A percentile compares a stretch with the other conserved stretches of the same genome.
Evolutionary conservation across 192 early-diverging fungal genomes (phyloP).

Genomic region (Backusella parvicylindrica): DNA sequence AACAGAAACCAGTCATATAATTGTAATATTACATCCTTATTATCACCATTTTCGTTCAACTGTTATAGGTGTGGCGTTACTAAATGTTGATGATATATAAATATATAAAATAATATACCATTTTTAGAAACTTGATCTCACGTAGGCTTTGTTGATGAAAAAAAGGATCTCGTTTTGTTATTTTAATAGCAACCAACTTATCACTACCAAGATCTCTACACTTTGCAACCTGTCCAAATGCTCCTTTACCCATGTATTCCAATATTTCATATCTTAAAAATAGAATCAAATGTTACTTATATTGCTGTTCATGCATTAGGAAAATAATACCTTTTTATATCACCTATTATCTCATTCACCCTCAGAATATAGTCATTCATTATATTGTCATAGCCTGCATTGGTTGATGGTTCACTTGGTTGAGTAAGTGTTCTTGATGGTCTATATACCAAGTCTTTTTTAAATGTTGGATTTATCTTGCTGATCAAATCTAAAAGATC

Average conservation of each 20-base stretch:
- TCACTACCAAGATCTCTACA: slow-evolving; percentile 88
- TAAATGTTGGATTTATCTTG: slow-evolving; percentile 73
- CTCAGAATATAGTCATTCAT: slow-evolving; percentile 95
- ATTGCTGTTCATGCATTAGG: neutral
- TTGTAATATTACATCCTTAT: slow-evolving; percentile 81
- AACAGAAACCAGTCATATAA: slow-evolving; percentile 91
- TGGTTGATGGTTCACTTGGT: slow-evolving; percentile 87
- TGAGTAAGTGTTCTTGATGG: slow-evolving; percentile 91
- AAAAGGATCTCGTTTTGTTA: slow-evolving; percentile 95
- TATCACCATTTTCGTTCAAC: slow-evolving; percentile 29
- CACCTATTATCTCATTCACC: slow-evolving; percentile 86
- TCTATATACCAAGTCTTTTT: slow-evolving; percentile 71
- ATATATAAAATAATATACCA: slow-evolving; percentile 40
- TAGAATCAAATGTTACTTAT: too few relatives aligned
- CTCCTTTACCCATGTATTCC: slow-evolving; percentile 94
- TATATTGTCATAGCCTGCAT: slow-evolving; percentile 92
- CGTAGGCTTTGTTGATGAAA: slow-evolving; percentile 94
- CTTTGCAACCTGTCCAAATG: slow-evolving; percentile 98
- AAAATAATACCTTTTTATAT: slow-evolving; percentile 69
- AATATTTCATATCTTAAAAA: slow-evolving; percentile 89
- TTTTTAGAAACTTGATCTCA: slow-evolving; percentile 89
- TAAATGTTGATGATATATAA: too few relatives aligned
- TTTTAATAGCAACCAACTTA: slow-evolving; percentile 90
- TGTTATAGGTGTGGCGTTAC: neutral
- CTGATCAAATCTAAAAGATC: slow-evolving; percentile 40